Base-by-base conservation (phyloP, 2,329 filamentous ascomycete genomes). In the Stemphylium vesicarium region DNA sequence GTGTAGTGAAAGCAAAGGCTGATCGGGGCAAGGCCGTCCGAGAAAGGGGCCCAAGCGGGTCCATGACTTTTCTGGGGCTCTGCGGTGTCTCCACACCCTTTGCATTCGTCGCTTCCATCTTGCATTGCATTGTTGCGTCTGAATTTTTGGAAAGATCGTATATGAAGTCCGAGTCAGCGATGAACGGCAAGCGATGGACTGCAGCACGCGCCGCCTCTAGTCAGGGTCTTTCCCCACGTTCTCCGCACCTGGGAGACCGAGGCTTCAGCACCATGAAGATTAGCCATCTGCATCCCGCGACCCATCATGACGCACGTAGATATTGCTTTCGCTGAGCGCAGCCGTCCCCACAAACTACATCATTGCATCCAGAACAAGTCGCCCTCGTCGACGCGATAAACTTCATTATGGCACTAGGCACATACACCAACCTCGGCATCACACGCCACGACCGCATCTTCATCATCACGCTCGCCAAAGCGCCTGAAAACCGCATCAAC, bases 401-500 rank as follows among this genome's bases (percentile, higher is more conserved):
- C 7, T 32, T n/a, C 44, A 24, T 7, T 2, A 73, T 73, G 69
- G 40, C 53, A 12, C 20, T 71, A 8, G 66, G 69, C 31, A 44
- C 65, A 12, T 75, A 81, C 61, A 72, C 72, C 38, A 77, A 81
- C 56, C 72, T 83, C 31, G 73, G 76, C 4, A 70, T 83, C 29
- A 77, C 79, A 50, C 78, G 78, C 50, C 68, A 80, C 68, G 78
- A 76, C 59, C 78, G 79, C 56, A 70, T 82, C 59, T 84, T 82
- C 65, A 73, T 84, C 48, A 77, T 85, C 43, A 84, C 81, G 8
- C 80, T 85, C 77, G 77, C 81, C 46, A 83, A 83, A 60, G 74
- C 79, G 9, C 81, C 81, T 1, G 82, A 84, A 65, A 85, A 85
- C 65, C 76, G 82, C 18, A 65, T 84, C 42, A 82, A 81, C 62